Base-by-base conservation (phyloP, 495 filamentous ascomycete genomes). In the Glarea lozoyensis region DNA sequence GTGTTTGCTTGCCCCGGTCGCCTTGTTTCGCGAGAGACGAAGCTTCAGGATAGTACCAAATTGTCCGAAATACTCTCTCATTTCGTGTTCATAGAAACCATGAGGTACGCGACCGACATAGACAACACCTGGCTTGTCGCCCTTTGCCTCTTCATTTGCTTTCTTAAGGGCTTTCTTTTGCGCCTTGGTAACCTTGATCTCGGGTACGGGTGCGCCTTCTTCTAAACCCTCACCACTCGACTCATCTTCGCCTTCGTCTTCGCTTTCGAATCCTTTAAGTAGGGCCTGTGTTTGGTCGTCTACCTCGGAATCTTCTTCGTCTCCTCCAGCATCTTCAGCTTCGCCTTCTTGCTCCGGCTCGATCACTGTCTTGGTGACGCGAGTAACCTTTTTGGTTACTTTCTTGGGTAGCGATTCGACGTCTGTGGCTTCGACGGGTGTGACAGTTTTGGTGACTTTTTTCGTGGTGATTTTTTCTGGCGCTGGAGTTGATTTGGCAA, bases 31-130 rank as follows among this genome's bases (percentile, higher is more conserved):
- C 3, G 88, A 92, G 25, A 98, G 76, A 49, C 90, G 80, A 22
- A 98, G 75, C 38, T 75, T 76, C 37, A 68, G 76, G 52, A 98
- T 86, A 2, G 76, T 68, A 58, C 92, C 93, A 57, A 98, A 98
- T 62, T 97, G 92, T n/a, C 78, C 73, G 58, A 97, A 96, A 70
- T 97, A 98, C 34, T 75, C 70, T 38, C 78, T 78, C 84, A 98
- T 95, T 64, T 97, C 82, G 57, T 86, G 76, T 65, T 97, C 93
- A 70, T 88, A 96, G 74, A 98, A 97, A 63, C 93, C 92, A 49
- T 78, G 90, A 16, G 90, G 90, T 37, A 95, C 83, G 39, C 85
- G 84, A 27, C 85, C 88, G 54, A 98, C 67, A 62, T 94, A 96
- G 54, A 96, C 70, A 29, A 90, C 79, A 19, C 89, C 88, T 1